phyloP scores from a whole-genome alignment of 441 rosid species.

The Jatropha podagrica region DNA sequence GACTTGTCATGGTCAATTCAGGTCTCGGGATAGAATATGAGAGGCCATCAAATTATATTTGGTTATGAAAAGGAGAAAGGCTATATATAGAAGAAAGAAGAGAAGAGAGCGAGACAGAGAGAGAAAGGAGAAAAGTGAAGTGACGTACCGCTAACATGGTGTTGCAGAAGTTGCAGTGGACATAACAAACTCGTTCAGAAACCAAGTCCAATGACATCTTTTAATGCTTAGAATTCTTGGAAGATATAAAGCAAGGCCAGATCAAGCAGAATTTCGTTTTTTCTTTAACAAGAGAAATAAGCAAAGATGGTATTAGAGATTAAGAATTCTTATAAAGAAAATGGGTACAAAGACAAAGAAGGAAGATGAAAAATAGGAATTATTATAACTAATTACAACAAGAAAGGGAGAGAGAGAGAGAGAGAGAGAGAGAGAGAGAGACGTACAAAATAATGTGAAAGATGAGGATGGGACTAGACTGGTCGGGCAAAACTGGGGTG shows the following conservation, averaged over 20 bases:
- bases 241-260: constrained; percentile 11
- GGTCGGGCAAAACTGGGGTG: constrained; percentile 45
- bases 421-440: constrained; percentile 10
- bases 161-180: constrained; percentile 98
- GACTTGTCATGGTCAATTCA: constrained; percentile 13
- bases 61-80: neutral
- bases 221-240: neutral
- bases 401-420: constrained; percentile 18
- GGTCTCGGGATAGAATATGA: neutral
- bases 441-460: constrained; percentile 35
- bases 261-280: constrained; percentile 11
- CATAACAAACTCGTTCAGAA: constrained; percentile 84
- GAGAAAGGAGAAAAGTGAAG: constrained; percentile 22
- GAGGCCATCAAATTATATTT: neutral
- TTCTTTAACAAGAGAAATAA: constrained; percentile 9
- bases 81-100: constrained; percentile 12
- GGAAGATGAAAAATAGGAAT: constrained; percentile 5
- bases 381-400: constrained; percentile 3
- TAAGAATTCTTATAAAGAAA: constrained; percentile 24
- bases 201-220: constrained; percentile 65
- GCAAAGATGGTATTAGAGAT: constrained; percentile 14
- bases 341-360: constrained; percentile 17
- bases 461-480: constrained; percentile 46
- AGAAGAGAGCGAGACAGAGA: constrained; percentile 13
- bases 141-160: constrained; percentile 79